Conservation (phyloP, 2,329 filamentous ascomycete genomes). For the Claviceps africana region DNA sequence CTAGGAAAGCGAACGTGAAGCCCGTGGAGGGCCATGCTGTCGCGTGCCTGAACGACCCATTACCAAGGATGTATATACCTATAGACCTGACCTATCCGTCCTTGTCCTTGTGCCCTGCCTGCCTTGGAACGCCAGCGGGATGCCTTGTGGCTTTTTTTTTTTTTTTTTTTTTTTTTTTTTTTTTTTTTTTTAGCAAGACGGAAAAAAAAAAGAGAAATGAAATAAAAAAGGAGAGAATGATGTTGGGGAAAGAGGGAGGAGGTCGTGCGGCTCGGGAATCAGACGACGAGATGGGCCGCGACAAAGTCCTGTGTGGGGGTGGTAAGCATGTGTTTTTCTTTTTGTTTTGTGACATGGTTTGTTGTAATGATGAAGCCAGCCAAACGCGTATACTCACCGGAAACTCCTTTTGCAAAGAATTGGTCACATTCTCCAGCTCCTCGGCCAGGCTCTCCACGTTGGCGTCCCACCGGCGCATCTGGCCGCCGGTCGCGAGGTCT, state of each 20-base stretch:
- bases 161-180: neutral
- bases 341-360: no score
- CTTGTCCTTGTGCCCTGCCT: neutral
- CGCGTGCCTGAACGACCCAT: neutral
- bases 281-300: conserved; percentile 33
- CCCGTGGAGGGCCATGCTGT: neutral
- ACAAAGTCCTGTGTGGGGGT: conserved; percentile 36
- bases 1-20: neutral
- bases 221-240: neutral
- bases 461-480: conserved; percentile 75
- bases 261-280: neutral
- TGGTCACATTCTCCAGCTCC: conserved; percentile 77
- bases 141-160: no score
- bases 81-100: neutral
- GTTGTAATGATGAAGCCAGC: neutral
- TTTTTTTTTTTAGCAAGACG: neutral
- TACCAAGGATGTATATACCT: neutral
- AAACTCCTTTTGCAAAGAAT: conserved; percentile 65
- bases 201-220: neutral
- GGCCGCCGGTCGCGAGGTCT: conserved; percentile 48
- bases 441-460: conserved; percentile 79
- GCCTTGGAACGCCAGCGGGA: neutral
- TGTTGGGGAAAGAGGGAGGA: neutral
- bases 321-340: neutral
- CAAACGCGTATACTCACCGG: conserved; percentile 36